Percentiles rank a stretch among this genome's conserved stretches.
Evolutionary conservation across 176 grass and related monocot species (phyloP).

Genomic region (Oryza brachyantha): DNA sequence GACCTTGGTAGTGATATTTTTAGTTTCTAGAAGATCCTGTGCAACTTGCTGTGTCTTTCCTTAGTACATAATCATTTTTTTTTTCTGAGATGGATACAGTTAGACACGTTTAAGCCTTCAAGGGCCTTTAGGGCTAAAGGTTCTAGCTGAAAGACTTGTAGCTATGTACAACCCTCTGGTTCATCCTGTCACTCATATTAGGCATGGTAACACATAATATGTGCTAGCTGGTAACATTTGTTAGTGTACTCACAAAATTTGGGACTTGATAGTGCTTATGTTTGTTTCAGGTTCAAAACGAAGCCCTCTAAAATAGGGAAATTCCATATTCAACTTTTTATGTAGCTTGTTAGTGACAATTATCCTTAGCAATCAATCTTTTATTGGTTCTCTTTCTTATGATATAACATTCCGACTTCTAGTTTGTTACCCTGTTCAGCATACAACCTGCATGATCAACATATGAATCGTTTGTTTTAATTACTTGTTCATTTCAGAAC

Average conservation of each 20-base stretch:
- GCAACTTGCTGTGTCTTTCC: not conserved
- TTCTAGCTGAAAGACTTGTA: not conserved
- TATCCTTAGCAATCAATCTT: not conserved
- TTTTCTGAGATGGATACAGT: not conserved
- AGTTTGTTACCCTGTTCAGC: not conserved
- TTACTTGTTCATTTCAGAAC: slow-evolving; percentile 30
- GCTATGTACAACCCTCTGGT: not conserved
- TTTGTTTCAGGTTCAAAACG: not conserved
- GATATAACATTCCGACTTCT: not conserved
- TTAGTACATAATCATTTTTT: slow-evolving; percentile 11
- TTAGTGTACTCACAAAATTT: not conserved
- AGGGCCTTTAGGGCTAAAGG: not conserved
- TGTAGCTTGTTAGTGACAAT: not conserved
- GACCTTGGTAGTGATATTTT: not conserved
- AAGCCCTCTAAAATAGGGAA: not conserved
- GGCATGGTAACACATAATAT: not conserved
- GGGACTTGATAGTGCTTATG: not conserved
- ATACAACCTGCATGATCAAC: slow-evolving; percentile 4
- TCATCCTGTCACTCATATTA: not conserved
- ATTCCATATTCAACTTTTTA: not conserved
- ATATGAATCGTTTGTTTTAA: slow-evolving; percentile 12
- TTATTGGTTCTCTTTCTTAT: not conserved
- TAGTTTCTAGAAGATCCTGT: not conserved
- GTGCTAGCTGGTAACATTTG: not conserved
- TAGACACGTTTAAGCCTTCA: not conserved